These are phyloP conservation scores for Leccinum boreale DNA, from an alignment of 768 basidiomycete genomes.

Conservation along the genomic window DNA sequence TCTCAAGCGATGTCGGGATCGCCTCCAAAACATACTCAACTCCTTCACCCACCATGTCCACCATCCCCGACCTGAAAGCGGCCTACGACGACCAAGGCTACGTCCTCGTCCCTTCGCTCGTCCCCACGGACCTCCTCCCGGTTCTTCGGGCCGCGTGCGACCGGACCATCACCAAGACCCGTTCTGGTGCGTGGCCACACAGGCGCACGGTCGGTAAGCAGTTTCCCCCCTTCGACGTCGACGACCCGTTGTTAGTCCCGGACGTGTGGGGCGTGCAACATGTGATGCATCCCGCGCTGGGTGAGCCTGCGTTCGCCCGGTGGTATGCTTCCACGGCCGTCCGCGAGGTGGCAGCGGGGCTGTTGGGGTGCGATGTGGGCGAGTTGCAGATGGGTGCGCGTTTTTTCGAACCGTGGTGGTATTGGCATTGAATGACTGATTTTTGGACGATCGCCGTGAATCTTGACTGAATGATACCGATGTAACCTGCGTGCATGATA, in stretches of 20 bases:
- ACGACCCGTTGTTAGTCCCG: conserved; percentile 30
- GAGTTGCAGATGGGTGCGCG: conserved; percentile 72
- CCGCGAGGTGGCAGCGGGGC: conserved; percentile 37
- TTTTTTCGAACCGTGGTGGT: neutral
- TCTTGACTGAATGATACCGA: no score
- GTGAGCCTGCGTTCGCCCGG: conserved; percentile 53
- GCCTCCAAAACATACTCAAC: neutral
- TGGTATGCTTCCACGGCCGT: conserved; percentile 66
- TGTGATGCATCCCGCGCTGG: conserved; percentile 73
- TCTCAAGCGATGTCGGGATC: neutral
- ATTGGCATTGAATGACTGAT: neutral
- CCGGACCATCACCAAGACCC: conserved; percentile 48
- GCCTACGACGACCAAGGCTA: conserved; percentile 63
- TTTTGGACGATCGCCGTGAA: neutral
- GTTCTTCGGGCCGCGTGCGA: conserved; percentile 50
- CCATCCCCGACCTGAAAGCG: conserved; percentile 34
- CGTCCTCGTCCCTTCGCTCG: conserved; percentile 57
- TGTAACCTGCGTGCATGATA: neutral
- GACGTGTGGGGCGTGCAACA: conserved; percentile 85
- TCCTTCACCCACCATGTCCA: neutral
- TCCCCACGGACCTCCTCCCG: conserved; percentile 38
- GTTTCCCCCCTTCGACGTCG: conserved; percentile 67
- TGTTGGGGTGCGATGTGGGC: conserved; percentile 55
- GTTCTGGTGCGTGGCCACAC: conserved; percentile 59
- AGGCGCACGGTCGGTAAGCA: conserved; percentile 74